Base-by-base conservation (phyloP, 2,329 filamentous ascomycete species). In the Aquanectria penicillioides region DNA sequence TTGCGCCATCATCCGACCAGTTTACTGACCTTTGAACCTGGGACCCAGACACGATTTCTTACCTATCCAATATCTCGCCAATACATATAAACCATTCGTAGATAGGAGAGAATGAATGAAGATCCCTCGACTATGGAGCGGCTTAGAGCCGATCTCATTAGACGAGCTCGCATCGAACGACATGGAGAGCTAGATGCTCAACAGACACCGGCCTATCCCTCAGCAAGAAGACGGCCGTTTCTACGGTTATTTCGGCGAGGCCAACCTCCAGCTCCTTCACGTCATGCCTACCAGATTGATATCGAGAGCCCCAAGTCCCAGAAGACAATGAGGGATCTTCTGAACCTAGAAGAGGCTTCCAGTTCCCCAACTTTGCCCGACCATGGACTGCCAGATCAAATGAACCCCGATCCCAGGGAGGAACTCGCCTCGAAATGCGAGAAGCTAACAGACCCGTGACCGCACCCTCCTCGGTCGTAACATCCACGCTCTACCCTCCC, bases 251-350 rank as follows among this genome's bases (percentile, higher is more conserved):
- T 65, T 15, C 60, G 57, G 33, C 62, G 68, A 6, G 60, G 62
- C 31, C 59, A 65, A 34, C 61, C 63, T 28, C 49, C 44, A 38
- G 51, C 63, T 40, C 61, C 52, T 15, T 55, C 59, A 10, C 40
- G 47, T 29, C 58, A 63, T 26, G 28, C 59, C 8, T 63, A 64
- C 5, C 62, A 63, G 13, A 62, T 71, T 18, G 73, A 73, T 22
- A 58, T 68, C 15, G 75, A 80, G 41, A 81, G 77, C 17, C 81
- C 82, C 28, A 86, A 86, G 66, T 78, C 80, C 80, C 82, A 3
- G 73, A 53, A 31, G 20, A 34, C 29, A n/a, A 36, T 17, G 41
- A 53, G 25, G 48, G 29, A 20, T 33, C 28, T 15, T 5, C 34
- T 23, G 9, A 26, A 11, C 41, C 31, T 18, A 28, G 38, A 22